Evolutionary conservation across 345 rosid species (phyloP), one percentile per base, ranked within the genome.

Genomic region (Nasturtium officinale): DNA sequence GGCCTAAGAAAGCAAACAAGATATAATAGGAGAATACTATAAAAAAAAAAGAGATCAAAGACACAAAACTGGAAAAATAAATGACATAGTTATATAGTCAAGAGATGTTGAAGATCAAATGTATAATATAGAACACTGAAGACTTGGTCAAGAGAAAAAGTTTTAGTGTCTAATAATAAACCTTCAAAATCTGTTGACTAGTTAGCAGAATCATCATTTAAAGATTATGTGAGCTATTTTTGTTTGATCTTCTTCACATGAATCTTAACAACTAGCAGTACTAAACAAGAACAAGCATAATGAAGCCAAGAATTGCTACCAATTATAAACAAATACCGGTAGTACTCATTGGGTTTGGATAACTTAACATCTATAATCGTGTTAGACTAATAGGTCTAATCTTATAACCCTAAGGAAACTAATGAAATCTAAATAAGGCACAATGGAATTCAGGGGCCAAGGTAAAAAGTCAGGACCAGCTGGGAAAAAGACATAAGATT

Each of bases 391-490:
- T 6, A 60, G 75, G 67, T 12, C 61, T 51, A 13, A 58, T 10
- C 50, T 45, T 29, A 29, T 26, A 26, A 60, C 10, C 5, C 20
- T 0, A 47, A 33, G 16, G 18, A 35, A 69, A 26, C 23, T 35
- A 52, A 53, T 53, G 45, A 37, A 62, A 11, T 72, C 37, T 5
- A 46, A 33, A 2, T 11, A 65, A 45, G 37, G 29, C 38, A 25
- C 32, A 10, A 65, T 4, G 5, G 61, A 35, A 74, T 45, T 26
- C 53, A 73, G 64, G 50, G 29, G 32, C 51, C 58, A 54, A 79
- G 71, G 62, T 15, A 57, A 33, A 33, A 46, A 71, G 11, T 43
- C 59, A 61, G 84, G 83, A 78, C 85, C 82, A 77, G 75, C 71
- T 50, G 79, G 72, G 59, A 51, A 71, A 69, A 50, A 17, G 52